These are phyloP conservation scores for Novymonas esmeraldas DNA, from an alignment of 208 protist genomes.

Conservation along the genomic window DNA sequence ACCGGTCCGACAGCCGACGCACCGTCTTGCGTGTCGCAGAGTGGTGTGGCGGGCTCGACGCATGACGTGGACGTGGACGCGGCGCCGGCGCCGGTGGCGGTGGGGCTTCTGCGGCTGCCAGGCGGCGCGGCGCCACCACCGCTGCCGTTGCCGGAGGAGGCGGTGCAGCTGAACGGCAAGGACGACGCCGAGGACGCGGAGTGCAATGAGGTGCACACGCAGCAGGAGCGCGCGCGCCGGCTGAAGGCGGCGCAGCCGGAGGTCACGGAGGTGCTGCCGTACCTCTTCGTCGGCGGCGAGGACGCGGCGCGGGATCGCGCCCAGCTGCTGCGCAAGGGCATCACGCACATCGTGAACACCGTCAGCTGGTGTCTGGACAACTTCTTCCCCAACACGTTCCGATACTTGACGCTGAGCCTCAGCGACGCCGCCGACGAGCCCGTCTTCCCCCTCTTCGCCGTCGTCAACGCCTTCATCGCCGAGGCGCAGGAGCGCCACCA, in stretches of 20 bases:
- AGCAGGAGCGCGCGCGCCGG: constrained; percentile 65
- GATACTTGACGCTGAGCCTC: constrained; percentile 84
- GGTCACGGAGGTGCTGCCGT: constrained; percentile 85
- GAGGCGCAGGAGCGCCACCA: constrained; percentile 33
- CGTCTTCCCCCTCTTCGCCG: constrained; percentile 89
- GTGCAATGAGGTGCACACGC: constrained; percentile 56
- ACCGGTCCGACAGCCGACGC: no score
- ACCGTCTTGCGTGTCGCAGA: no score
- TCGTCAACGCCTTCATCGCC: constrained; percentile 91
- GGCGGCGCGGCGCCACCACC: not conserved
- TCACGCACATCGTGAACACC: constrained; percentile 94
- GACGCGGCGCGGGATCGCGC: constrained; percentile 58
- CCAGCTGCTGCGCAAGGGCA: constrained; percentile 81
- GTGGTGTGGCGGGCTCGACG: no score
- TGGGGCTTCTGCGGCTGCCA: not conserved
- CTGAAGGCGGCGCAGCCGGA: constrained; percentile 60
- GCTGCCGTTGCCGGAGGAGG: not conserved
- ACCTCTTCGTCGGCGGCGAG: constrained; percentile 84
- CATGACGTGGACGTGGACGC: no score
- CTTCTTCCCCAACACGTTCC: constrained; percentile 73
- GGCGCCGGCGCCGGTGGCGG: no score
- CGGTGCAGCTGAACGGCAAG: not conserved
- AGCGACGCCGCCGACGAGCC: constrained; percentile 90
- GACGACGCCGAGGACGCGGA: constrained; percentile 26
- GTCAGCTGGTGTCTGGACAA: constrained; percentile 79